Evolutionary conservation across 192 early-diverging fungal genomes (phyloP).

Genomic region (Coemansia sp.): DNA sequence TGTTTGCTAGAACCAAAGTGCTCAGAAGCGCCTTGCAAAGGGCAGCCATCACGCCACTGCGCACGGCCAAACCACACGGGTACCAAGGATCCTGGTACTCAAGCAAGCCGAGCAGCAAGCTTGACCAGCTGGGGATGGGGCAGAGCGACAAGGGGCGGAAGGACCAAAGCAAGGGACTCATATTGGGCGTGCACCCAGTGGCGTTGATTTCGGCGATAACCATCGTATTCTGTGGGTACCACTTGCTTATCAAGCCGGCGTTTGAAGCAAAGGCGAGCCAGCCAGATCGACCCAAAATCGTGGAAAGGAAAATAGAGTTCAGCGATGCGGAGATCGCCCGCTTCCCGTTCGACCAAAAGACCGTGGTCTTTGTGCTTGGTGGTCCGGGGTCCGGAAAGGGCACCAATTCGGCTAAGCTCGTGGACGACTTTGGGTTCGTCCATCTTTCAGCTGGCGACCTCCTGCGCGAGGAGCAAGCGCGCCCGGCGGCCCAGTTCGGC

Average conservation of each 20-base stretch:
- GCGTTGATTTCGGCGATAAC: constrained; percentile 28
- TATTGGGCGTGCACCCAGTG: constrained; percentile 32
- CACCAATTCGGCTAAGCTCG: constrained; percentile 89
- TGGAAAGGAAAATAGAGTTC: background rate
- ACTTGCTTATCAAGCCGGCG: constrained; percentile 34
- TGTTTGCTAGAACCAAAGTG: background rate
- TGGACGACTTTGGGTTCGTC: constrained; percentile 88
- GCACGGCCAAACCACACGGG: background rate
- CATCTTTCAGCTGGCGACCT: constrained; percentile 97
- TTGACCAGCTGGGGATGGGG: constrained; percentile 37
- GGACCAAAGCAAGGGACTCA: constrained; percentile 11
- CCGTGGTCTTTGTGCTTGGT: constrained; percentile 90
- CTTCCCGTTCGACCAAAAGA: constrained; percentile 58
- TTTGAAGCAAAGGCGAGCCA: background rate
- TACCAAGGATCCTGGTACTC: background rate
- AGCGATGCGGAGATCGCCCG: constrained; percentile 17
- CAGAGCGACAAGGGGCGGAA: constrained; percentile 14
- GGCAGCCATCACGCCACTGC: background rate
- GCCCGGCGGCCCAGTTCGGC: constrained; percentile 79
- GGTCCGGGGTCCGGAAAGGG: constrained; percentile 93
- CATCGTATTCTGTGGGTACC: constrained; percentile 22
- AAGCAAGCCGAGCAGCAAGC: background rate
- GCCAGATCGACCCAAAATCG: background rate
- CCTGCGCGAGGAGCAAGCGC: constrained; percentile 86
- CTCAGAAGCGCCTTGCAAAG: background rate